Evolutionary conservation across 768 basidiomycete genomes (phyloP), one percentile per base, ranked within the genome.

Genomic region (Leccinum longicurvipes): DNA sequence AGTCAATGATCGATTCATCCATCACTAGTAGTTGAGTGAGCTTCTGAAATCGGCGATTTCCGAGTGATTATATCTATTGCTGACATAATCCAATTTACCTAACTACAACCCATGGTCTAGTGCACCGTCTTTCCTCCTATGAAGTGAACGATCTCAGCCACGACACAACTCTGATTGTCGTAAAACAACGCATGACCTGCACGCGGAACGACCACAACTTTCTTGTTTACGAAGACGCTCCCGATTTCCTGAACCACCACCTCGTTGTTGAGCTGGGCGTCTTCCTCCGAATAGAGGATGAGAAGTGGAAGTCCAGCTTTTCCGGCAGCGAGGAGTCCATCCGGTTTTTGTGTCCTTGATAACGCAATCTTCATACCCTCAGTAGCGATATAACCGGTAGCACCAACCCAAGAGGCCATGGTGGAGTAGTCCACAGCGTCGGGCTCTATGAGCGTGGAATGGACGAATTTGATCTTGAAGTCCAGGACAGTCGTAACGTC

Each of bases 381-480:
- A 17, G 1, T 9, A 2, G 17, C 36, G n/a, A 47, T 25, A 25
- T 52, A 36, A 14, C 8, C 28, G 34, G n/a, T 25, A 14, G 51
- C 6, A 29, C 56, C 56, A 8, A 53, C 23, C 56, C 56, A 57
- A 6, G 56, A 57, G 17, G 31, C 23, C 19, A 57, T 42, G 10
- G 51, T 57, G 17, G 52, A 24, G 27, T 57, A 29, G 39, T 57
- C 51, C 6, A 57, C 56, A 12, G 36, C 36, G 29, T 57, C 51
- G 1, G 56, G 56, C 24, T 57, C 51, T 2, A 29, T 24, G 23
- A 57, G 46, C 32, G 46, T 47, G 15, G 56, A 57, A 9, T 47
- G 51, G n/a, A 36, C 34, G 12, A 57, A 57, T 17, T 57, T 29
- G 51, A 57, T 48, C 25, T 47, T 47, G n/a, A 24, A 21, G 23